These are phyloP conservation scores for Candida buenavistaensis DNA, from an alignment of 1,139 yeast genomes.

Conservation along the genomic window DNA sequence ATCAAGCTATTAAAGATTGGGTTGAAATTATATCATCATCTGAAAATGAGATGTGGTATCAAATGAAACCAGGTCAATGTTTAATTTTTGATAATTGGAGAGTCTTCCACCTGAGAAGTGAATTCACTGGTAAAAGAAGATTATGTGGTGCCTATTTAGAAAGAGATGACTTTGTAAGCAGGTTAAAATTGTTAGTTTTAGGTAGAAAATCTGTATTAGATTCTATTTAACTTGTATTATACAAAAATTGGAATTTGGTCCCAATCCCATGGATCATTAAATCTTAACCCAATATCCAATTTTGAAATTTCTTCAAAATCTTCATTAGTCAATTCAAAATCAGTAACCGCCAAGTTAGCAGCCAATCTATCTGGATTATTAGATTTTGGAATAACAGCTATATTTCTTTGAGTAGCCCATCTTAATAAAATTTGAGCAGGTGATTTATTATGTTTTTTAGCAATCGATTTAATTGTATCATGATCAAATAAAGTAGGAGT, in stretches of 20 bases:
- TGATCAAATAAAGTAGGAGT: slow-evolving; percentile 59
- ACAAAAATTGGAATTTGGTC: slow-evolving; percentile 53
- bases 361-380: slow-evolving; percentile 60
- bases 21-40: slow-evolving; percentile 49
- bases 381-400: slow-evolving; percentile 77
- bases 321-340: slow-evolving; percentile 52
- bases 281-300: slow-evolving; percentile 70
- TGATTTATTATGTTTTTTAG: slow-evolving; percentile 50
- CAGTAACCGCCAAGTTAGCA: slow-evolving; percentile 56
- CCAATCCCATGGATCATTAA: slow-evolving; percentile 88
- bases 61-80: slow-evolving; percentile 66
- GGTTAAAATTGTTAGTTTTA: slow-evolving; percentile 51
- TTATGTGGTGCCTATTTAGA: slow-evolving; percentile 78
- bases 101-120: slow-evolving; percentile 70
- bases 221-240: slow-evolving; percentile 16
- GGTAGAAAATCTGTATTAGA: slow-evolving; percentile 53
- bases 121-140: slow-evolving; percentile 67
- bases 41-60: slow-evolving; percentile 56
- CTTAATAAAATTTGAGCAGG: slow-evolving; percentile 69
- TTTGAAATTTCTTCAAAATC: slow-evolving; percentile 53
- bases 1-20: slow-evolving; percentile 63
- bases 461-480: slow-evolving; percentile 51
- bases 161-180: slow-evolving; percentile 66
- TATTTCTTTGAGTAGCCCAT: slow-evolving; percentile 77
- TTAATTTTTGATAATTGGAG: slow-evolving; percentile 78